Base-by-base conservation (phyloP, 2,329 filamentous ascomycete species). In the Hypoxylon sp. region DNA sequence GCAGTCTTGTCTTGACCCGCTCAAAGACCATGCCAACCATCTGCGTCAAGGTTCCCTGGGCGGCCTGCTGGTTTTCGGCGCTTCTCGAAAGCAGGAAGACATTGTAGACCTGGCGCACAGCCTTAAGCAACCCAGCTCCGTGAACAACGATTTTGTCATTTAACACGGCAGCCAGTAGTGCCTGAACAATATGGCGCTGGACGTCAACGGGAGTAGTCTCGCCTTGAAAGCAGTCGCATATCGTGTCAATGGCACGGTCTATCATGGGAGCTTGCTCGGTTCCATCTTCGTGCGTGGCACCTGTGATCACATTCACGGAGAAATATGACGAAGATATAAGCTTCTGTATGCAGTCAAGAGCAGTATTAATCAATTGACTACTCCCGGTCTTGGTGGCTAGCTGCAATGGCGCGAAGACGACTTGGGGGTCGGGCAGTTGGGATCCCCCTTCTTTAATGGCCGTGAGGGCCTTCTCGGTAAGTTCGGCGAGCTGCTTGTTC, bases 101-200 rank as follows among this genome's bases (percentile, higher is more conserved):
- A 83, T 99, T 99, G 85, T 99, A 99, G 65, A 98, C 97, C 81
- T 98, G 94, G 74, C 96, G 92, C 72, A 99, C 94, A 60, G 96
- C 95, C 84, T 99, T 99, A 72, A 99, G 86, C 69, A 99, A 86
- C 71, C 96, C 97, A 39, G 96, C 95, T 66, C 96, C 96, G 79
- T 99, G 96, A 1, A 99, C 97, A 47, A 99, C 94, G 72, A 98
- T 97, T 83, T 98, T 99, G 84, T 99, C 96, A 78, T 98, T 98
- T 71, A 99, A 84, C 13, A 99, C 96, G 13, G 97, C 97, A 13
- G 96, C 94, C 66, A 99, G 85, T 66, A 99, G 85, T 1, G 96
- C 98, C 83, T 99, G 98, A 79, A 99, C 94, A 74, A 99, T 99
- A 82, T 99, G 96, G 75, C 98, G 88, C 81, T 99, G 96, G 52